Base-by-base conservation (phyloP, 495 filamentous ascomycete genomes). In the Trichoderma erinaceum region DNA sequence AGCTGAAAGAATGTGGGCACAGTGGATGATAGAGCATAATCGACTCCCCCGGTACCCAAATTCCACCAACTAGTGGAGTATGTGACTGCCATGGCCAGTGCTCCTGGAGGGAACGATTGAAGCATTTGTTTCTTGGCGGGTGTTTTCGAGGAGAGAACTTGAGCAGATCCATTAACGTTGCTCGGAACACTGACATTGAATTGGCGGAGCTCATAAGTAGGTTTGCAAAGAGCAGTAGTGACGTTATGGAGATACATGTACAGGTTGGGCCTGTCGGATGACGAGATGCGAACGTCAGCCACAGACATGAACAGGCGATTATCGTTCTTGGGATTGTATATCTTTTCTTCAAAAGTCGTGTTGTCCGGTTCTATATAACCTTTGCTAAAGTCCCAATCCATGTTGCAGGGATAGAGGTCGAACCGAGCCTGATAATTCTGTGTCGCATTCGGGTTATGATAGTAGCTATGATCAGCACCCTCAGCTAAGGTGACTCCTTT, bases 1-100 rank as follows among this genome's bases (percentile, higher is more conserved):
- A 70, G 65, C 52, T 70, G 69, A 27, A 68, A 70, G 23, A 70
- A 70, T 4, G 69, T 52, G 12, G 69, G 69, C n/a, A 70, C 69
- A 35, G 63, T 66, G 11, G 64, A 8, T 27, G 69, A 63, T 15
- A 70, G 63, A 12, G 68, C 69, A 43, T 67, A 70, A 38, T 70
- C 69, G 13, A 65, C 58, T 7, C 69, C 69, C 16, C 69, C 69
- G 21, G 38, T 52, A 23, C 69, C 69, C 13, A 70, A 23, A 15
- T 65, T 61, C 38, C 56, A 61, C 27, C 29, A 12, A 8, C 16
- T 21, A 25, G 25, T 32, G 13, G 68, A 25, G 18, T 65, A 63
- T 10, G 61, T 38, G 13, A 69, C 68, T 16, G 65, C 68, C 48
- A 66, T 66, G 25, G 64, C 68, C 12, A 69, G 64, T 16, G 61